A percentile compares a stretch with the other conserved stretches of the same genome.
These are phyloP conservation scores for Gossypioides kirkii DNA, from an alignment of 345 rosid species.

Conservation along the genomic window DNA sequence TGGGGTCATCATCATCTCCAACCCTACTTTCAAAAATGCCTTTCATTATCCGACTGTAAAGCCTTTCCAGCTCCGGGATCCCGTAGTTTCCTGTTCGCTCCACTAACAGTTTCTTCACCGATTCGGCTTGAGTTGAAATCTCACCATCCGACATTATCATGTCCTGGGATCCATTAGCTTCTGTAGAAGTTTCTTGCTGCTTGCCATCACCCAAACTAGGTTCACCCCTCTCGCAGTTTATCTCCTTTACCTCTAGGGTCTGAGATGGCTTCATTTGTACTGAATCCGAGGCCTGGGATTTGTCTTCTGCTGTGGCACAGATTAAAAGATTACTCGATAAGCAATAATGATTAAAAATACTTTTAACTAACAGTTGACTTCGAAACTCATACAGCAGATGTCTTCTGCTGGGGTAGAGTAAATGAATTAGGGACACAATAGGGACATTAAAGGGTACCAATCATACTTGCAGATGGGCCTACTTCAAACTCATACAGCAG, in stretches of 20 bases:
- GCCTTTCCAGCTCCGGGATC: constrained; percentile 85
- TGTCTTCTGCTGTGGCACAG: constrained; percentile 56
- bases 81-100: constrained; percentile 51
- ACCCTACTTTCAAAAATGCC: constrained; percentile 56
- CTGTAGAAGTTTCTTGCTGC: constrained; percentile 19
- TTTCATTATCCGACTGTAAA: constrained; percentile 68
- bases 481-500: too few relatives aligned
- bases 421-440: background rate
- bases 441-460: background rate
- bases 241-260: constrained; percentile 33
- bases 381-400: too few relatives aligned
- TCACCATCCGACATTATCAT: constrained; percentile 41
- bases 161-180: constrained; percentile 29
- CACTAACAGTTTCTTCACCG: constrained; percentile 42
- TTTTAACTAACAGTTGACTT: too few relatives aligned
- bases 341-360: background rate
- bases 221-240: constrained; percentile 32
- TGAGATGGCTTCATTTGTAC: constrained; percentile 31
- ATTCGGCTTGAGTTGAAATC: constrained; percentile 32
- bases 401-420: background rate
- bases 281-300: constrained; percentile 36
- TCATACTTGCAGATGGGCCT: background rate
- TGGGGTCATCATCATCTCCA: constrained; percentile 34
- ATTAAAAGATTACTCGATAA: background rate
- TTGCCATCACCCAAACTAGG: constrained; percentile 25